These are phyloP conservation scores for Lotmaria passim DNA, from an alignment of 208 protist genomes.

Conservation along the genomic window DNA sequence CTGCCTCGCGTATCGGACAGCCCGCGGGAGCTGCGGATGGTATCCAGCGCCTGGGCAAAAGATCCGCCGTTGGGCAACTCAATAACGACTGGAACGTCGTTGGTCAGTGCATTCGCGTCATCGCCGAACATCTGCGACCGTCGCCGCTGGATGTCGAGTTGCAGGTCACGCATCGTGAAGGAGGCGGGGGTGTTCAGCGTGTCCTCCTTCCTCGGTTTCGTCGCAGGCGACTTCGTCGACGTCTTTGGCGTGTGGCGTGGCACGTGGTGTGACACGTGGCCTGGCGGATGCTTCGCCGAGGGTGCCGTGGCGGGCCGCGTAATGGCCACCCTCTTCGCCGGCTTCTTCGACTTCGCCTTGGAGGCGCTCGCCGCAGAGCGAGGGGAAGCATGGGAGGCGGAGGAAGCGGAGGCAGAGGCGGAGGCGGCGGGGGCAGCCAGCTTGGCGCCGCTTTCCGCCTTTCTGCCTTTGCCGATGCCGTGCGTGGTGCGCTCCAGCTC, in stretches of 20 bases:
- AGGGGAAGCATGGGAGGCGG: not conserved
- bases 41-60: constrained; percentile 12
- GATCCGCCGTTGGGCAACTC: constrained; percentile 39
- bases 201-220: not conserved
- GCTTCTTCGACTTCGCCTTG: constrained; percentile 17
- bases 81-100: constrained; percentile 59
- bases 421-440: not conserved
- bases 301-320: not conserved
- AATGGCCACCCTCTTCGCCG: constrained; percentile 15
- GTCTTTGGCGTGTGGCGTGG: not conserved
- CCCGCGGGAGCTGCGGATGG: constrained; percentile 1
- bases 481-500: constrained; percentile 39
- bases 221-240: not conserved
- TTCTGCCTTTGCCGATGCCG: constrained; percentile 9
- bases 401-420: not conserved
- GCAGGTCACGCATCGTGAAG: constrained; percentile 57
- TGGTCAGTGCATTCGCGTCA: not conserved
- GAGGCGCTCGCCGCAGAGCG: not conserved
- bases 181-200: constrained; percentile 4
- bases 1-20: constrained; percentile 8
- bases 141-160: constrained; percentile 50
- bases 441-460: not conserved
- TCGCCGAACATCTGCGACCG: constrained; percentile 60
- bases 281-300: not conserved
- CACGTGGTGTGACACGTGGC: too few species aligned